Percentiles rank a stretch among this genome's conserved stretches.
These are phyloP conservation scores for Sphenostylis stenocarpa DNA, from an alignment of 306 rosid species.

Conservation along the genomic window DNA sequence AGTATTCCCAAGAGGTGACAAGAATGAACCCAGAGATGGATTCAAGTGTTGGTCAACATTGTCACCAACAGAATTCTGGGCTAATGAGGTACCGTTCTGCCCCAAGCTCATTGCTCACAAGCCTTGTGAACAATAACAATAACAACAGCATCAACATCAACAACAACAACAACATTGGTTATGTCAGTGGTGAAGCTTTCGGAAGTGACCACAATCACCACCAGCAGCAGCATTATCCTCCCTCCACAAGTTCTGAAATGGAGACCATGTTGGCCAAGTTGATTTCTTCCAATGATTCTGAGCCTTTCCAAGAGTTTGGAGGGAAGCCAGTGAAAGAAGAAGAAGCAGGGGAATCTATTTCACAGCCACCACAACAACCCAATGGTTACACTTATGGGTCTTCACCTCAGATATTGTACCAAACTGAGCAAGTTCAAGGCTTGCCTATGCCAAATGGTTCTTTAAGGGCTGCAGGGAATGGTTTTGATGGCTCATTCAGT, in stretches of 20 bases:
- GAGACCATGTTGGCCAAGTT: slow-evolving; percentile 53
- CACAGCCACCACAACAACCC: slow-evolving; percentile 21
- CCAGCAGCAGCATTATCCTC: slow-evolving; percentile 25
- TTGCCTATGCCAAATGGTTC: slow-evolving; percentile 19
- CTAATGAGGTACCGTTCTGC: slow-evolving; percentile 56
- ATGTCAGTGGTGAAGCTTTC: slow-evolving; percentile 35
- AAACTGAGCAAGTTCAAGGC: slow-evolving; percentile 45
- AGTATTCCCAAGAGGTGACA: slow-evolving; percentile 41
- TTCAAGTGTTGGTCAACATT: slow-evolving; percentile 40
- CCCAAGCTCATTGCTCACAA: slow-evolving; percentile 52
- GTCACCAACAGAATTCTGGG: slow-evolving; percentile 48
- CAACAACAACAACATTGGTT: slow-evolving; percentile 20
- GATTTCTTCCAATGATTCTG: slow-evolving; percentile 43
- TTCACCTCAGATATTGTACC: slow-evolving; percentile 44
- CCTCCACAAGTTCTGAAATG: slow-evolving; percentile 60
- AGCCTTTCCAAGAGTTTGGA: slow-evolving; percentile 8
- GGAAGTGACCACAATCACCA: slow-evolving; percentile 25
- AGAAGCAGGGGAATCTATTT: slow-evolving; percentile 49
- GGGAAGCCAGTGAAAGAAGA: slow-evolving; percentile 47
- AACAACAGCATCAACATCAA: no score
- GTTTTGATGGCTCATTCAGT: slow-evolving; percentile 43
- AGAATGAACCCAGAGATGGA: slow-evolving; percentile 60
- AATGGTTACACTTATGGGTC: slow-evolving; percentile 42
- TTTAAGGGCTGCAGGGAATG: slow-evolving; percentile 20
- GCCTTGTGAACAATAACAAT: slow-evolving; percentile 28